Evolutionary conservation across 805 yeast genomes (phyloP), one percentile per base, ranked within the genome.

Genomic region (Isabelozyma rhagii): DNA sequence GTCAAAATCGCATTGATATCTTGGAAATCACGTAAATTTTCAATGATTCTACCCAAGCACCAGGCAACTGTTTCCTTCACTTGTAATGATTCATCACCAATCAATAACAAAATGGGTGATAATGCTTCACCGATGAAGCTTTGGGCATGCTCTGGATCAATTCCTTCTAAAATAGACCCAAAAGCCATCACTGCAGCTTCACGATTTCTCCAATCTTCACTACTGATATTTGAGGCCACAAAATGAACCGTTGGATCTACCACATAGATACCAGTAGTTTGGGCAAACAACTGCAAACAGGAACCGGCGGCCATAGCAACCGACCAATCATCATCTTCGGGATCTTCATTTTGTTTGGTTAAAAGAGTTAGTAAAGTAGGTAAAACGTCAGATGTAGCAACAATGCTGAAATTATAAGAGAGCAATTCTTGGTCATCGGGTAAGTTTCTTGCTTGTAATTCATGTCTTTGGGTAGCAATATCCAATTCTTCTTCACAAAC

Each of bases 141-240:
- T 46, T 81, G 81, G 60, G 90, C 75, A 61, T 86, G 85, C 2
- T 79, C 82, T 47, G 82, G 80, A 54, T 88, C 92, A 29, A 97
- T 97, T 17, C 99, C 99, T 59, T 91, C 98, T 59, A 94, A 78
- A 51, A 94, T 89, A 10, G 97, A 91, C 34, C 99, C 99, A 66
- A 94, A 94, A 0, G 99, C 97, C 99, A 94, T 94, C 5, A 94
- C 97, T 1, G 98, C 96, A 25, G 98, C 98, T 72, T 94, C 99
- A 60, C 97, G 85, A 48, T 82, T 72, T 69, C 94, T 82, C 99
- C 99, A 94, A 47, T 56, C 56, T 10, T 63, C 64, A 54, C 62
- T 62, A 3, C 68, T 67, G 47, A 94, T 79, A 63, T 89, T 87
- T 43, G 80, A 76, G 58, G 85, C 92, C 31, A 94, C 97, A 73